Conservation (phyloP, 1,284 basidiomycete species). For the Ganoderma meredithae region DNA sequence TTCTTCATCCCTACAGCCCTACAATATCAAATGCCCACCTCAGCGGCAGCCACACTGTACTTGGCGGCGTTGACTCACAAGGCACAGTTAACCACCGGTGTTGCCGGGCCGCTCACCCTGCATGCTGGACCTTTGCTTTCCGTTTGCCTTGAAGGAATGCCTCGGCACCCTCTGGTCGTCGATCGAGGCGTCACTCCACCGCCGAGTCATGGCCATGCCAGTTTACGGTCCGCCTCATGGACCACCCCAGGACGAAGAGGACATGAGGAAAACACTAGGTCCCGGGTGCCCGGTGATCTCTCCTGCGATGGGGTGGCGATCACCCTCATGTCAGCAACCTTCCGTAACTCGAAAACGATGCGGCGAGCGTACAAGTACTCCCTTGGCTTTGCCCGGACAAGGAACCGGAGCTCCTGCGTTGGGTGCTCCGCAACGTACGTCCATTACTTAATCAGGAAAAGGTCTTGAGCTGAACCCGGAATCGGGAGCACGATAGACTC, state of each 20-base stretch:
- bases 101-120: constrained; percentile 12
- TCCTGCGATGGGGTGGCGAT: background rate
- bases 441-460: background rate
- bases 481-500: background rate
- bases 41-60: background rate
- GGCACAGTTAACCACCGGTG: constrained; percentile 7
- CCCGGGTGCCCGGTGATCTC: background rate
- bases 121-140: background rate
- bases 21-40: constrained; percentile 16
- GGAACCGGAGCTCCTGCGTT: background rate
- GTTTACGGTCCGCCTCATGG: constrained; percentile 15
- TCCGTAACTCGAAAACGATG: background rate
- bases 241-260: background rate
- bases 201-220: background rate
- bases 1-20: constrained; percentile 22
- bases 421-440: background rate
- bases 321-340: background rate
- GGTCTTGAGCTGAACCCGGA: background rate
- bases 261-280: constrained; percentile 17
- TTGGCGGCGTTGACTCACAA: background rate
- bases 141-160: background rate
- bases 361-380: background rate
- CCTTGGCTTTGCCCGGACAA: background rate
- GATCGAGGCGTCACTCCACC: constrained; percentile 13
- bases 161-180: constrained; percentile 13